These are phyloP conservation scores for Mentha longifolia DNA, from an alignment of 257 asterid species.

Conservation along the genomic window DNA sequence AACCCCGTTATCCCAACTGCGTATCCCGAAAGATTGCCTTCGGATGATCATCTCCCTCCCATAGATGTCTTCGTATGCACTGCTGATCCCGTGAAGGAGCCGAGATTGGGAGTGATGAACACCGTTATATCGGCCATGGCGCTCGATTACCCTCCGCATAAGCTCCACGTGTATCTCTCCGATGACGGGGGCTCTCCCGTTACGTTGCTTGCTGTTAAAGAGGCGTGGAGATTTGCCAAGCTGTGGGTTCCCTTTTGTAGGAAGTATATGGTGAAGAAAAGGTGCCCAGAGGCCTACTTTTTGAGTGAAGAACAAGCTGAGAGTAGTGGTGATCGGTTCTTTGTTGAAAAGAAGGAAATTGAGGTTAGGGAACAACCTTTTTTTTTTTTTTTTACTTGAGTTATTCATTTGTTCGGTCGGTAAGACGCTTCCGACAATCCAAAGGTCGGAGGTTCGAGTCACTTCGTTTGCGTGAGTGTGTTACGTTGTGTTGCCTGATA, in stretches of 20 bases:
- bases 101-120: slow-evolving; percentile 62
- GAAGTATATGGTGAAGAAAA: slow-evolving; percentile 41
- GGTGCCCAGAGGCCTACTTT: slow-evolving; percentile 63
- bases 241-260: slow-evolving; percentile 66
- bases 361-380: slow-evolving; percentile 23
- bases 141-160: slow-evolving; percentile 63
- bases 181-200: slow-evolving; percentile 61
- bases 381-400: too few species aligned
- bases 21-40: slow-evolving; percentile 48
- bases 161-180: slow-evolving; percentile 57
- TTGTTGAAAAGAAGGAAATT: slow-evolving; percentile 32
- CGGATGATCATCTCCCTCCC: slow-evolving; percentile 43
- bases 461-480: too few species aligned
- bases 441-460: too few species aligned
- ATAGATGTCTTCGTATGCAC: slow-evolving; percentile 69
- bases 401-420: too few species aligned
- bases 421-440: too few species aligned
- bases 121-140: slow-evolving; percentile 75
- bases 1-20: slow-evolving; percentile 49
- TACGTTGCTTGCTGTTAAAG: slow-evolving; percentile 42
- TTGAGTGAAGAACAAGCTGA: background rate
- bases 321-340: background rate
- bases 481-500: too few species aligned
- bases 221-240: slow-evolving; percentile 51
- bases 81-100: slow-evolving; percentile 63